These are phyloP conservation scores for Mimosa bimucronata DNA, from an alignment of 306 rosid genomes.

Conservation along the genomic window DNA sequence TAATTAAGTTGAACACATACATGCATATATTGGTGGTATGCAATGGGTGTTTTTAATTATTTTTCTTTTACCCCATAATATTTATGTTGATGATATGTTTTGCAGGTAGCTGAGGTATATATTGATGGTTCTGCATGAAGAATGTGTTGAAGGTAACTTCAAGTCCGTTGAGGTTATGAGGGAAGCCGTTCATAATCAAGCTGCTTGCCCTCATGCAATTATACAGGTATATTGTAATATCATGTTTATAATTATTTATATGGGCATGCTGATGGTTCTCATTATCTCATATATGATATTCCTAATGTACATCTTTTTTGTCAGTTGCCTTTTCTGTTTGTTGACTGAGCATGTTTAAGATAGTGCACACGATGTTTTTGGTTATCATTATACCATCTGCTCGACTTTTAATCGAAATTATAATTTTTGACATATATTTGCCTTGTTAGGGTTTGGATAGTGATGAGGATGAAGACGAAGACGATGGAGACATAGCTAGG, in stretches of 20 bases:
- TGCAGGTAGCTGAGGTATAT: constrained; percentile 61
- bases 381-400: not conserved
- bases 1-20: too few relatives aligned
- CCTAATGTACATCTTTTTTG: not conserved
- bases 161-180: constrained; percentile 52
- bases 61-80: not conserved
- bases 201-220: constrained; percentile 45
- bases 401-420: not conserved
- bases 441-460: constrained; percentile 44
- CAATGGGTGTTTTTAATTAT: constrained; percentile 12
- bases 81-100: not conserved
- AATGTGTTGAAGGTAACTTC: constrained; percentile 59
- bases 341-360: constrained; percentile 4
- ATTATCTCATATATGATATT: too few relatives aligned
- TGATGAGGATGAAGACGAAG: constrained; percentile 6
- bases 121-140: constrained; percentile 52
- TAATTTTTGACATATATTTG: not conserved
- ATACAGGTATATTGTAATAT: constrained; percentile 48
- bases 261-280: too few relatives aligned
- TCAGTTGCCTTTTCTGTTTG: not conserved
- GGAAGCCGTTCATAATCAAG: constrained; percentile 48
- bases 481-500: not conserved
- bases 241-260: too few relatives aligned
- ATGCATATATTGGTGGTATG: not conserved
- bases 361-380: not conserved